These are phyloP conservation scores for Scutellaria barbata DNA, from an alignment of 257 asterid genomes.

Conservation along the genomic window DNA sequence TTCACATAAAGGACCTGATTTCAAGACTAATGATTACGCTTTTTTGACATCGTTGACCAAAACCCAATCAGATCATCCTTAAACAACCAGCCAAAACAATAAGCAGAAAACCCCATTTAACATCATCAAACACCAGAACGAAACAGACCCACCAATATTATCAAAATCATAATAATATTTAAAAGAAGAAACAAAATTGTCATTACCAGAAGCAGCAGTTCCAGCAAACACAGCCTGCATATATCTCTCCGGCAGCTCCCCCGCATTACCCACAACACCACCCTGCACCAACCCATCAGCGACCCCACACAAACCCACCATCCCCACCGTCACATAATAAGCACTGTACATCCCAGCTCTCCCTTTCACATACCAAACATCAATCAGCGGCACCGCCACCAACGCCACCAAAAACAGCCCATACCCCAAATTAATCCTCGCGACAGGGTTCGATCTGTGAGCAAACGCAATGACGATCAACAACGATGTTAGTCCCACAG, in stretches of 20 bases:
- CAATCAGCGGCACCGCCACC: constrained; percentile 74
- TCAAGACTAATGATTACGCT: not conserved
- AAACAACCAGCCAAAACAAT: not conserved
- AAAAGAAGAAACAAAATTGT: not conserved
- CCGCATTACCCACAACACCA: constrained; percentile 85
- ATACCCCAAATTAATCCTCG: constrained; percentile 72
- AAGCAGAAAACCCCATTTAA: not conserved
- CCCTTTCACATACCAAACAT: constrained; percentile 74
- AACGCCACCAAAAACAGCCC: constrained; percentile 62
- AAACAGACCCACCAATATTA: not conserved
- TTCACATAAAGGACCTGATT: constrained; percentile 17
- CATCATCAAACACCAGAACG: not conserved
- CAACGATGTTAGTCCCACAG: constrained; percentile 55
- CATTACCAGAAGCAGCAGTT: constrained; percentile 88
- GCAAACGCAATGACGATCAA: constrained; percentile 64
- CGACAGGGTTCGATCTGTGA: constrained; percentile 54
- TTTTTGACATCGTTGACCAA: constrained; percentile 27
- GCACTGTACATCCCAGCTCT: constrained; percentile 70
- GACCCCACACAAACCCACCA: constrained; percentile 68
- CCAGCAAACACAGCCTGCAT: constrained; percentile 97
- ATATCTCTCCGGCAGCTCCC: constrained; percentile 87
- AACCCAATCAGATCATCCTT: constrained; percentile 15
- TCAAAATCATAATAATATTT: not conserved
- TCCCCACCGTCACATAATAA: constrained; percentile 60
- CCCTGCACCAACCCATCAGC: constrained; percentile 96